Conservation (phyloP, 148 eudicot species). For the Vaccinium myrtillus region DNA sequence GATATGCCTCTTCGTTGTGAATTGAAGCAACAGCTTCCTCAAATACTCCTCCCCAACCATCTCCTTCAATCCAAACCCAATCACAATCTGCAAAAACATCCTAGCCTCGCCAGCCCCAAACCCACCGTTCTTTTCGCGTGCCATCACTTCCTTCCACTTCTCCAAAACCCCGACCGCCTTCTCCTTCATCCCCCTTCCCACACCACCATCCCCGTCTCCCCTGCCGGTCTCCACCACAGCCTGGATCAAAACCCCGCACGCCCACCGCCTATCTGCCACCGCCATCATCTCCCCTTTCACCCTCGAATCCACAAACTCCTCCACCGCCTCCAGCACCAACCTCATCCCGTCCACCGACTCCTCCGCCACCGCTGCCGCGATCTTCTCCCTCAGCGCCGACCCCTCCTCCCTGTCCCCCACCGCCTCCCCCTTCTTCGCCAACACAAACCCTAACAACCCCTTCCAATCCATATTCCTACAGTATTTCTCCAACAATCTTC, state of each 20-base stretch:
- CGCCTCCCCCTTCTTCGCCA: conserved; percentile 40
- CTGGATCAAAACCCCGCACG: conserved; percentile 40
- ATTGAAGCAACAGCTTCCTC: conserved; percentile 47
- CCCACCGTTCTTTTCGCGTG: conserved; percentile 17
- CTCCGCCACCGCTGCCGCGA: conserved; percentile 28
- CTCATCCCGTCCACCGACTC: conserved; percentile 48
- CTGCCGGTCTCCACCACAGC: conserved; percentile 24
- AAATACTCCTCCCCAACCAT: conserved; percentile 44
- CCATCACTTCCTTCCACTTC: conserved; percentile 40
- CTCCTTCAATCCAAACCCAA: conserved; percentile 53
- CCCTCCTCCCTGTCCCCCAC: background rate
- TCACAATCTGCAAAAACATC: conserved; percentile 53
- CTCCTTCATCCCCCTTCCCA: conserved; percentile 33
- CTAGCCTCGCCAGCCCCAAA: conserved; percentile 48
- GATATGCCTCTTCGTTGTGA: conserved; percentile 44
- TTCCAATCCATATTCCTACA: conserved; percentile 43
- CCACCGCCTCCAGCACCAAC: conserved; percentile 50
- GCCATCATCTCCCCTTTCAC: conserved; percentile 14
- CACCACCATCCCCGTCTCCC: conserved; percentile 6
- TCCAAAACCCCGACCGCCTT: conserved; percentile 33
- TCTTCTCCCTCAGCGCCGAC: conserved; percentile 28
- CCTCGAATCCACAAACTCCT: conserved; percentile 36
- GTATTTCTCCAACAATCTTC: conserved; percentile 22
- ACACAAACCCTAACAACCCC: conserved; percentile 29
- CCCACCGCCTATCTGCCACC: conserved; percentile 49